Evolutionary conservation across 805 yeast genomes (phyloP), one percentile per base, ranked within the genome.

Genomic region (Candida fluviatilis): DNA sequence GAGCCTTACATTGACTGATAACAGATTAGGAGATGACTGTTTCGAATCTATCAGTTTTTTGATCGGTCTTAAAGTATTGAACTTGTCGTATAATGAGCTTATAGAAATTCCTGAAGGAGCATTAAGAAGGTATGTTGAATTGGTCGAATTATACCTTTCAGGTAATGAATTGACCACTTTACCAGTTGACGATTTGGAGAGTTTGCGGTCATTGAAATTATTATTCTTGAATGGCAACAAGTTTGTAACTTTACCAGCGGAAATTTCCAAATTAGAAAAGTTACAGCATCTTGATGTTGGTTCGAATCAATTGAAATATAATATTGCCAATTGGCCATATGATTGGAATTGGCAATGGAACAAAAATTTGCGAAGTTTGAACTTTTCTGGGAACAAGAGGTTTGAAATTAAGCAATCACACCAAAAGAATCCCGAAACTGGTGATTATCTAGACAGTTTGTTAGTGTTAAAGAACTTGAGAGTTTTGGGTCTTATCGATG

Each of bases 331-430:
- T 58, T 86, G 89, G 75, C 95, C 93, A 12, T 91, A 87, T 55
- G 99, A 93, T 57, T 93, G 98, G 97, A 93, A 88, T 61, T 93
- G 99, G 99, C 81, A 84, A 50, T 81, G 80, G 68, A 93, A 93
- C 55, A 68, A 74, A 38, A 77, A 79, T 30, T 68, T 93, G 58
- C 78, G 72, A 48, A 89, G 84, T 51, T 73, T 93, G 55, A 93
- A 91, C 57, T 82, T 93, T 40, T 88, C 97, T 0, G 97, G 97
- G 27, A 93, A 93, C 56, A 84, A 84, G 55, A 74, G 96, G 46
- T 78, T 93, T 46, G 98, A 93, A 55, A 90, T 93, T 51, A 84
- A 82, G 53, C 84, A 82, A 30, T 66, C 74, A 36, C 73, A 74
- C 41, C 73, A 74, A 36, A 65, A 67, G 36, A 67, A 76, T 38